These are phyloP conservation scores for Ceratobasidium sp. DNA, from an alignment of 1,284 basidiomycete genomes.

Conservation along the genomic window DNA sequence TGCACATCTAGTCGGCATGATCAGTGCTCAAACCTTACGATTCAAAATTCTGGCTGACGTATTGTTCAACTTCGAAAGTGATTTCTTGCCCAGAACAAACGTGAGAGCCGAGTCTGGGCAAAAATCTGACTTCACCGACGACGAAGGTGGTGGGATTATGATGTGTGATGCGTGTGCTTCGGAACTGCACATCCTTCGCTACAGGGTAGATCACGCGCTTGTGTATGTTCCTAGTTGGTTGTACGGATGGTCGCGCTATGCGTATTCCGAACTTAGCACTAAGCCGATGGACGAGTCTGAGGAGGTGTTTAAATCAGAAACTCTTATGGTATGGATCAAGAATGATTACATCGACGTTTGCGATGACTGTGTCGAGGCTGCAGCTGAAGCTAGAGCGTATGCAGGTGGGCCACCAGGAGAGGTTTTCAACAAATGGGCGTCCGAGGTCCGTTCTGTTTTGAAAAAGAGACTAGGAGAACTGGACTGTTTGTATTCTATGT, in stretches of 20 bases:
- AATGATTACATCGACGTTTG: background rate
- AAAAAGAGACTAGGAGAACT: background rate
- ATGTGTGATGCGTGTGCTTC: constrained; percentile 7
- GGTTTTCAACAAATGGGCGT: constrained; percentile 19
- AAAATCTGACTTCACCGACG: background rate
- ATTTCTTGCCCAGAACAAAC: background rate
- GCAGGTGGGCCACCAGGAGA: background rate
- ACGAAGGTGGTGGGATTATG: background rate
- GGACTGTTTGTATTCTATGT: background rate
- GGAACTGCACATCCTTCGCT: background rate
- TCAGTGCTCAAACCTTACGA: constrained; percentile 4
- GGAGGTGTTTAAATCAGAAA: background rate
- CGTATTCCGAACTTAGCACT: background rate
- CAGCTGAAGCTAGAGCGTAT: background rate
- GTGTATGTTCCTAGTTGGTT: constrained; percentile 15
- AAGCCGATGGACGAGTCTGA: background rate
- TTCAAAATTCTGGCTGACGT: constrained; percentile 25
- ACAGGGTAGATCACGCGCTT: background rate
- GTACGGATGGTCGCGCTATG: background rate
- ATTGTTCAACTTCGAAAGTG: constrained; percentile 13
- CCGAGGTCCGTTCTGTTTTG: background rate
- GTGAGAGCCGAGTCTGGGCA: background rate
- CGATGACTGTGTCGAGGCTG: constrained; percentile 2
- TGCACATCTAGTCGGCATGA: background rate
- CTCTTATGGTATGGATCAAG: background rate